Percentiles rank a stretch among this genome's conserved stretches.
Evolutionary conservation across 805 yeast genomes (phyloP).

Genomic region (Metschnikowia koreensis): DNA sequence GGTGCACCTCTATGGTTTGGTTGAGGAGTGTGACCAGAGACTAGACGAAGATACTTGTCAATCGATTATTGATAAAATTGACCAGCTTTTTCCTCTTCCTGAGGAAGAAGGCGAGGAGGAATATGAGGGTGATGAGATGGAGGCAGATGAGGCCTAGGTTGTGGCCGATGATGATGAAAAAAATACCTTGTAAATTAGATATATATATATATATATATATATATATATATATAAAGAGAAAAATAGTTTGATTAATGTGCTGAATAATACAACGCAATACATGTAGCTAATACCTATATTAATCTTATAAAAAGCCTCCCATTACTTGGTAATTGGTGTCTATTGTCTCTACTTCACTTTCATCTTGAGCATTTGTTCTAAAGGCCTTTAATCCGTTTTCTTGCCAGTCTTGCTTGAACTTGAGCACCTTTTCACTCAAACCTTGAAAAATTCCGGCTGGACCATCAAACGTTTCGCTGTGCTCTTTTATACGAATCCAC

Average conservation of each 20-base stretch:
- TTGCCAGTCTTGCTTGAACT: constrained; percentile 31
- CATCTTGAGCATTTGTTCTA: neutral
- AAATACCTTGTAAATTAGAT: neutral
- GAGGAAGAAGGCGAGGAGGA: constrained; percentile 30
- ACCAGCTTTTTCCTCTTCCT: constrained; percentile 50
- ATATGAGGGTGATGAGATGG: constrained; percentile 4
- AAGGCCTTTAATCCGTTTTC: constrained; percentile 14
- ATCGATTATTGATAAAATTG: constrained; percentile 54
- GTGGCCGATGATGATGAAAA: neutral
- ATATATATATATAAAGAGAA: too few relatives aligned
- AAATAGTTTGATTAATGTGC: neutral
- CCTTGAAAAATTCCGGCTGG: constrained; percentile 71
- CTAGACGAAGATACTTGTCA: constrained; percentile 67
- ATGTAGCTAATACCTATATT: neutral
- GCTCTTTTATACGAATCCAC: constrained; percentile 53
- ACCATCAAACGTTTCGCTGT: constrained; percentile 51
- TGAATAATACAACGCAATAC: neutral
- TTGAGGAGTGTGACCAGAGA: constrained; percentile 91
- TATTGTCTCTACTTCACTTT: neutral
- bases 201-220: neutral
- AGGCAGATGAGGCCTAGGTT: constrained; percentile 4
- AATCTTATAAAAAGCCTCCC: constrained; percentile 12
- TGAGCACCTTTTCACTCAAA: constrained; percentile 56
- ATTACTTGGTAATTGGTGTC: constrained; percentile 7
- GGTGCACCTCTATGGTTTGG: constrained; percentile 74